phyloP scores from a whole-genome alignment of 2,329 filamentous ascomycete species.

The Monosporascus cannonballus region DNA sequence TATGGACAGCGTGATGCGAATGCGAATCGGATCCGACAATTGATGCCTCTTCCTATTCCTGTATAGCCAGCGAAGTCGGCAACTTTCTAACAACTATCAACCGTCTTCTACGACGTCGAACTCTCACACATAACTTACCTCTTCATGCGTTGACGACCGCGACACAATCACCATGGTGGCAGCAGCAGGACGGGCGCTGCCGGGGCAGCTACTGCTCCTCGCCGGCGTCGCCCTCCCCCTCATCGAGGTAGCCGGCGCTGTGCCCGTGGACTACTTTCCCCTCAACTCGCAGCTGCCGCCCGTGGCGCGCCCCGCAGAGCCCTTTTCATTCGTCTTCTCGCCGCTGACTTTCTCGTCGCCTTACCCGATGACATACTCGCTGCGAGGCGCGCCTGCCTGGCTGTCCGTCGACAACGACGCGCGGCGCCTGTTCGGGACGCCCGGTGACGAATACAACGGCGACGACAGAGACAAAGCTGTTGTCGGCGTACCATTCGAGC shows the following conservation, averaged over 20 bases:
- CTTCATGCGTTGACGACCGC: neutral
- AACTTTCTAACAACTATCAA: neutral
- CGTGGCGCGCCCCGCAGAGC: slow-evolving; percentile 61
- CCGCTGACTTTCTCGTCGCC: slow-evolving; percentile 65
- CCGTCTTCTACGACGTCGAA: neutral
- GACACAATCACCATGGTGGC: slow-evolving; percentile 14
- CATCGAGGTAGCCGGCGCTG: slow-evolving; percentile 23
- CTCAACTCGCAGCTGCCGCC: slow-evolving; percentile 81
- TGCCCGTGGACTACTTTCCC: slow-evolving; percentile 55
- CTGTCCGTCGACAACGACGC: slow-evolving; percentile 61
- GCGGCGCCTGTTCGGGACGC: slow-evolving; percentile 66
- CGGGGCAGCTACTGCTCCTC: neutral
- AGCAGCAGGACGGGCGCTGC: slow-evolving; percentile 5
- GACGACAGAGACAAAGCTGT: slow-evolving; percentile 35
- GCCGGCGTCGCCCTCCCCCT: slow-evolving; percentile 26
- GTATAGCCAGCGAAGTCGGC: neutral
- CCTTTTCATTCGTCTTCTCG: slow-evolving; percentile 68
- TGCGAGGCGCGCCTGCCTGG: slow-evolving; percentile 64
- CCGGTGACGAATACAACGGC: slow-evolving; percentile 43
- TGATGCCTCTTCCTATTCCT: too few relatives aligned
- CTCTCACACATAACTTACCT: neutral
- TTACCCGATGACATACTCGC: slow-evolving; percentile 56
- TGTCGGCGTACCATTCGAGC: slow-evolving; percentile 54
- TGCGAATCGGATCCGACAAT: neutral
- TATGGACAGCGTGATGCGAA: neutral